A percentile compares a stretch with the other conserved stretches of the same genome.
phyloP scores from a whole-genome alignment of 2,329 filamentous ascomycete species.

The Penicillium sp. region DNA sequence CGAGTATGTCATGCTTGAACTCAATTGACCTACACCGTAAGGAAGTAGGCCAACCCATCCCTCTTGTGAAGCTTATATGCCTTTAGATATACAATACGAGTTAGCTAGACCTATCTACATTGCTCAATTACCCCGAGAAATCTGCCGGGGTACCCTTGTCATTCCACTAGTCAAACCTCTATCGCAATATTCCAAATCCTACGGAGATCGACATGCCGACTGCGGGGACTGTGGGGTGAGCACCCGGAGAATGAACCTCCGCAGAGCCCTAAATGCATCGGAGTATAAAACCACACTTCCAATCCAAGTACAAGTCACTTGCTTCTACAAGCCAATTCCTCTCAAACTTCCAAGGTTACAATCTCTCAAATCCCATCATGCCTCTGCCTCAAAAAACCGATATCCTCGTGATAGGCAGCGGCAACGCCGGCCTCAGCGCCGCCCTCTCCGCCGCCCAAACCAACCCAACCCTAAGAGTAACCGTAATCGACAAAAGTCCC shows the following conservation, averaged over 20 bases:
- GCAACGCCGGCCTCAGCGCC: conserved; percentile 64
- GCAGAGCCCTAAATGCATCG: conserved; percentile 1
- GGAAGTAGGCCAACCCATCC: neutral
- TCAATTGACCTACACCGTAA: neutral
- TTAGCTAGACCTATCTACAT: neutral
- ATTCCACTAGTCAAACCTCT: neutral
- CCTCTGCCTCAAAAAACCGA: conserved; percentile 17
- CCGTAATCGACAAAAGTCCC: conserved; percentile 62
- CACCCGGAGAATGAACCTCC: conserved; percentile 3
- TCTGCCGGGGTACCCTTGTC: no score
- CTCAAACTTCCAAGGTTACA: no score
- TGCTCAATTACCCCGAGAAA: neutral
- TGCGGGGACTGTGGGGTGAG: conserved; percentile 5
- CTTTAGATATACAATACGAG: neutral
- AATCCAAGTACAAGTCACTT: neutral
- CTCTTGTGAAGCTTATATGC: neutral
- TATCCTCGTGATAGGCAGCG: conserved; percentile 59
- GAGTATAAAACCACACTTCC: neutral
- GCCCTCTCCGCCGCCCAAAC: conserved; percentile 57
- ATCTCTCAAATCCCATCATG: neutral
- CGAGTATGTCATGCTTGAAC: neutral
- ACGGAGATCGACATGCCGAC: conserved; percentile 6
- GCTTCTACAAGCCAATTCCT: neutral
- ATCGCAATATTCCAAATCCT: neutral
- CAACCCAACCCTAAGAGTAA: conserved; percentile 40